Conservation (phyloP, 2,329 filamentous ascomycete species). For the Cordyceps cicadae region DNA sequence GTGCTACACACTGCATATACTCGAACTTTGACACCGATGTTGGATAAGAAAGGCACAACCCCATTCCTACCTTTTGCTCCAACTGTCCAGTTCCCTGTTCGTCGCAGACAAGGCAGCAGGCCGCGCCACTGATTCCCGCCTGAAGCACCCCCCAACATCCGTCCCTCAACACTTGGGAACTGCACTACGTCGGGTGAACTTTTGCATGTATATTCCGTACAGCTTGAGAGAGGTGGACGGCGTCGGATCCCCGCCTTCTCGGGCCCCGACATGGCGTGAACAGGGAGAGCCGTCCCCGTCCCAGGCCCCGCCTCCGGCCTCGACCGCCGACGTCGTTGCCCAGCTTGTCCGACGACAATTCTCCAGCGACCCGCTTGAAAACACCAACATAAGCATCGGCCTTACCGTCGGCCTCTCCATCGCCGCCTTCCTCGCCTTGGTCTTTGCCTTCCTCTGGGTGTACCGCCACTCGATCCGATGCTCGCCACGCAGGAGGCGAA, state of each 20-base stretch:
- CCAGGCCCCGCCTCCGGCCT: neutral
- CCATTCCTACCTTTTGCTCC: neutral
- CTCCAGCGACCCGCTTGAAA: slow-evolving; percentile 19
- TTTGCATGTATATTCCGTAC: slow-evolving; percentile 11
- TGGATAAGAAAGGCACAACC: neutral
- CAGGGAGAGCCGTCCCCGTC: no score
- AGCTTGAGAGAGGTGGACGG: neutral
- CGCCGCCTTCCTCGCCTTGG: slow-evolving; percentile 29
- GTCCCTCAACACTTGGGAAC: neutral
- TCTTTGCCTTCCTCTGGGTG: slow-evolving; percentile 30
- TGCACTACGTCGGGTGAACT: neutral
- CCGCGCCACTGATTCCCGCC: no score
- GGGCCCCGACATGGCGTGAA: neutral
- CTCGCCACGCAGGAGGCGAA: slow-evolving; percentile 21
- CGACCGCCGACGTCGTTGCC: neutral
- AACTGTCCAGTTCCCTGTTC: neutral
- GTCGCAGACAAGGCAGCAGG: neutral
- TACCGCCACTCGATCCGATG: slow-evolving; percentile 33
- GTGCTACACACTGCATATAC: neutral
- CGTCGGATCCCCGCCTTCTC: neutral
- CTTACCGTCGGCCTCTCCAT: slow-evolving; percentile 34
- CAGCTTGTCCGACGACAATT: slow-evolving; percentile 12
- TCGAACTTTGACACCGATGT: neutral
- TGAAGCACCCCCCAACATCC: neutral
- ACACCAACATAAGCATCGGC: slow-evolving; percentile 35